A percentile compares a stretch with the other conserved stretches of the same genome.
Evolutionary conservation across 2,329 filamentous ascomycete species (phyloP).

Genomic region (Cordyceps pruinosa): DNA sequence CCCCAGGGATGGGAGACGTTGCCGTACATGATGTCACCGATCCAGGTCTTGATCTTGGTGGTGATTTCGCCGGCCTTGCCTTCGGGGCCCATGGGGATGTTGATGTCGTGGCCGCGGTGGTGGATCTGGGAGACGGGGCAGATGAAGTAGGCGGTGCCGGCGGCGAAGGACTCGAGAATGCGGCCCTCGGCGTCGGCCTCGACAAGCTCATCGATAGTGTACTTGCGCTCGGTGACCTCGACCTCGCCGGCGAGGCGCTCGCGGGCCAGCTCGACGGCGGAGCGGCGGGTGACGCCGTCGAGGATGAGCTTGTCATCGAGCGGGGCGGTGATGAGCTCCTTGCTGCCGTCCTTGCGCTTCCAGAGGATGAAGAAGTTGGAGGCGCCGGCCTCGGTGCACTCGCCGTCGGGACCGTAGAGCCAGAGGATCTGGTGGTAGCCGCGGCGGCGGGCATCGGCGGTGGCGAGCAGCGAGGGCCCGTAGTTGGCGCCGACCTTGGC

Average conservation of each 20-base stretch:
- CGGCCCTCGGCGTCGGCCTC: conserved; percentile 68
- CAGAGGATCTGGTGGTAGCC: conserved; percentile 92
- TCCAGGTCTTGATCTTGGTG: conserved; percentile 57
- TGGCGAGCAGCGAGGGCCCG: conserved; percentile 73
- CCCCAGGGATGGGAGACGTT: conserved; percentile 62
- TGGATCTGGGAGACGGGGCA: conserved; percentile 61
- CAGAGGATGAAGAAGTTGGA: conserved; percentile 88
- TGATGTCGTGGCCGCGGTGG: conserved; percentile 57
- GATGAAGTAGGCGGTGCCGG: conserved; percentile 78
- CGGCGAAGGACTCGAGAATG: conserved; percentile 76
- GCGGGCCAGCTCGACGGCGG: conserved; percentile 65
- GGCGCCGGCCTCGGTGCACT: conserved; percentile 85
- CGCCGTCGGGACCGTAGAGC: conserved; percentile 72
- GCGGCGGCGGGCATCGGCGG: conserved; percentile 61
- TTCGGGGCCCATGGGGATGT: conserved; percentile 52
- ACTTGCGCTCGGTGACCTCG: conserved; percentile 74
- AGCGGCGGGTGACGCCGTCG: conserved; percentile 79
- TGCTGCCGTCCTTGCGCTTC: conserved; percentile 46
- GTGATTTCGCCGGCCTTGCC: conserved; percentile 48
- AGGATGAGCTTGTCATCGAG: conserved; percentile 78
- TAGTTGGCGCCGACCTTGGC: conserved; percentile 94
- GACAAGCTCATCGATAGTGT: conserved; percentile 71
- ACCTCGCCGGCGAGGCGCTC: conserved; percentile 52
- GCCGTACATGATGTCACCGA: conserved; percentile 70
- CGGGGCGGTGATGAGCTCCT: conserved; percentile 72